phyloP scores from a whole-genome alignment of 208 protist species.

The Trypanosoma mega region DNA sequence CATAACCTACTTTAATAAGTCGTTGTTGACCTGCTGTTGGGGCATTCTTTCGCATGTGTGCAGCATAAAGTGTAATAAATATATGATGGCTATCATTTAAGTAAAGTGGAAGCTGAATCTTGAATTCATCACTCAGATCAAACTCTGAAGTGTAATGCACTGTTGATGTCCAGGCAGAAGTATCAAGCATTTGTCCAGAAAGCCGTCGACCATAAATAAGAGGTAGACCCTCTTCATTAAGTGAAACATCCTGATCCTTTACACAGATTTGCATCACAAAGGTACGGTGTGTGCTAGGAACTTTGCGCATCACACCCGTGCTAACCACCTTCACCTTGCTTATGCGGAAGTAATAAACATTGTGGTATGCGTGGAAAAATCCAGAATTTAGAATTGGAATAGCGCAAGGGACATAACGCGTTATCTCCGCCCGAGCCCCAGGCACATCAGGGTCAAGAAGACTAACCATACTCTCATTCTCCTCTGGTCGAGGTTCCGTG shows the following conservation, averaged over 20 bases:
- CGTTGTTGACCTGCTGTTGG: constrained; percentile 41
- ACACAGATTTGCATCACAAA: constrained; percentile 80
- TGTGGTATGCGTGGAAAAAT: constrained; percentile 86
- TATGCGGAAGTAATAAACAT: constrained; percentile 82
- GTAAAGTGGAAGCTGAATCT: constrained; percentile 85
- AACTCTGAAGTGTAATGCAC: constrained; percentile 58
- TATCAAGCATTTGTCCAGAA: constrained; percentile 65
- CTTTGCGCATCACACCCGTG: constrained; percentile 50
- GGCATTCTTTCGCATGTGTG: constrained; percentile 48
- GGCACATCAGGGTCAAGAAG: constrained; percentile 70
- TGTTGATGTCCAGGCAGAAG: constrained; percentile 58
- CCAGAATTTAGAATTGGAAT: constrained; percentile 83
- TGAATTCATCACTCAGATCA: constrained; percentile 81
- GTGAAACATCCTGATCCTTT: constrained; percentile 69
- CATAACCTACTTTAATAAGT: constrained; percentile 70
- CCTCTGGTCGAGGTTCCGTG: constrained; percentile 48
- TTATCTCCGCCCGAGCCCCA: constrained; percentile 46
- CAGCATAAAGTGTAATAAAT: constrained; percentile 84
- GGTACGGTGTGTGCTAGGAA: constrained; percentile 72
- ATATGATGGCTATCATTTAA: constrained; percentile 81
- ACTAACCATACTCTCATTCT: constrained; percentile 81
- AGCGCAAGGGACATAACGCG: constrained; percentile 74
- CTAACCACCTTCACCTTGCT: constrained; percentile 57
- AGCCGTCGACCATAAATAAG: constrained; percentile 82
- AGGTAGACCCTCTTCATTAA: constrained; percentile 58